Percentiles rank a stretch among this genome's conserved stretches.
phyloP scores from a whole-genome alignment of 2,329 filamentous ascomycete species.

The Sclerotinia subarctica region DNA sequence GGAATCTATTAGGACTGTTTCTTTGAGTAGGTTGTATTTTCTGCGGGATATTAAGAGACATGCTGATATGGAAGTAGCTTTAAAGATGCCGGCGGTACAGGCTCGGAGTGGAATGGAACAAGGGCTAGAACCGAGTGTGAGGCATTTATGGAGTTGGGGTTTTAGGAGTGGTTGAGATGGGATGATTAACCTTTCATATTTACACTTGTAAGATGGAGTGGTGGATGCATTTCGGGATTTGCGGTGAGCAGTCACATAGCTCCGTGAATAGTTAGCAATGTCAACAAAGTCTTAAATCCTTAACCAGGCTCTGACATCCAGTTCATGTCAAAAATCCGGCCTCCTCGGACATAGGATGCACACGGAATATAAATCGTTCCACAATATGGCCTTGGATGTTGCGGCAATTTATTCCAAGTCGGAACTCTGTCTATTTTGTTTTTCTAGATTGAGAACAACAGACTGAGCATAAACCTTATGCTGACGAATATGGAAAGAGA shows the following conservation, averaged over 20 bases:
- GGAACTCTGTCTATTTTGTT: not conserved
- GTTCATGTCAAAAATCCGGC: not conserved
- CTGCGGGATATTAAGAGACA: no score
- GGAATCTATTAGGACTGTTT: not conserved
- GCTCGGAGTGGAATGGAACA: not conserved
- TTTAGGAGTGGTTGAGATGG: not conserved
- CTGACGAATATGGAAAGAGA: no score
- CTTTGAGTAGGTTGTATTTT: not conserved
- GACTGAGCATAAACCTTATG: not conserved
- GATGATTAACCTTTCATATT: not conserved
- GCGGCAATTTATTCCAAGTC: not conserved
- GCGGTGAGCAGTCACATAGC: not conserved
- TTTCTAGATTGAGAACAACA: not conserved
- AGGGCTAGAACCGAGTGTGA: not conserved
- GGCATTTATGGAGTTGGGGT: not conserved
- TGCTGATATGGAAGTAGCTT: not conserved
- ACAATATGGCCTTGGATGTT: not conserved
- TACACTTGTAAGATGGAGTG: accelerated
- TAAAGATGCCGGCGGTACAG: not conserved
- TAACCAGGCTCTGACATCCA: not conserved
- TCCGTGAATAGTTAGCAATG: no score
- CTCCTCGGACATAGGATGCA: no score
- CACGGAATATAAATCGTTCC: not conserved
- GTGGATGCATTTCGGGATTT: not conserved
- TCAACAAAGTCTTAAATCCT: not conserved